These are phyloP conservation scores for Aspergillus nanangensis DNA, from an alignment of 495 filamentous ascomycete species.

Conservation along the genomic window DNA sequence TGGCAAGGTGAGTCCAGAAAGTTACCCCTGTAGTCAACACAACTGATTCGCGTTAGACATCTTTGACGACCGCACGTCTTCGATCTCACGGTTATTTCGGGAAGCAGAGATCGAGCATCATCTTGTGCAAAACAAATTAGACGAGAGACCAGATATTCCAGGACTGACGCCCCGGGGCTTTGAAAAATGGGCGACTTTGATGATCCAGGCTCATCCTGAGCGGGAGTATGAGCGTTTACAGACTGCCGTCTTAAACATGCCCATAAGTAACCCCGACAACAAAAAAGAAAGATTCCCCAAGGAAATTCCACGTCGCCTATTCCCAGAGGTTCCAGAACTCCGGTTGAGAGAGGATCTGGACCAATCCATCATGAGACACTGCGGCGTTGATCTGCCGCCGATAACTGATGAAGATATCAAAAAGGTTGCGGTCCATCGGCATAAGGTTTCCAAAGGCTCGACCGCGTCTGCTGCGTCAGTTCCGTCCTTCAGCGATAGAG, in stretches of 20 bases:
- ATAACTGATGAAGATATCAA: conserved; percentile 36
- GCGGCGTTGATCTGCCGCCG: conserved; percentile 42
- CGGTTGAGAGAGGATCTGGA: conserved; percentile 37
- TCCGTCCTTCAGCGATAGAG: conserved; percentile 43
- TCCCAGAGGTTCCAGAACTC: conserved; percentile 49
- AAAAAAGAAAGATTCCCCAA: conserved; percentile 74
- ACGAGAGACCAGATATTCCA: conserved; percentile 63
- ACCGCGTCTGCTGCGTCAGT: conserved; percentile 15
- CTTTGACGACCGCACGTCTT: conserved; percentile 50
- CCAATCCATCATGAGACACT: conserved; percentile 41
- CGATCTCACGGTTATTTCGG: conserved; percentile 68
- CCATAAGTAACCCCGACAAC: conserved; percentile 69
- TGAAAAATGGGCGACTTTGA: conserved; percentile 66
- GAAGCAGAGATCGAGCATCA: conserved; percentile 77
- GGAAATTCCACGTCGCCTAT: conserved; percentile 67
- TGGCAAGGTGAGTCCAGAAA: conserved; percentile 51
- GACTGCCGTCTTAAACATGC: conserved; percentile 68
- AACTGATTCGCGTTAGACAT: conserved; percentile 31
- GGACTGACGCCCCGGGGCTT: conserved; percentile 79
- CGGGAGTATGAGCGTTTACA: conserved; percentile 71
- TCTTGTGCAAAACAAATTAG: conserved; percentile 61
- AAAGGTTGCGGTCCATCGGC: conserved; percentile 19
- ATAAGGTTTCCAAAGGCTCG: conserved; percentile 17
- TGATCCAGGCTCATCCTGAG: conserved; percentile 74
- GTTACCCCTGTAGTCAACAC: not conserved